A percentile compares a stretch with the other conserved stretches of the same genome.
These are phyloP conservation scores for Euphorbia peplus DNA, from an alignment of 345 rosid species.

Conservation along the genomic window DNA sequence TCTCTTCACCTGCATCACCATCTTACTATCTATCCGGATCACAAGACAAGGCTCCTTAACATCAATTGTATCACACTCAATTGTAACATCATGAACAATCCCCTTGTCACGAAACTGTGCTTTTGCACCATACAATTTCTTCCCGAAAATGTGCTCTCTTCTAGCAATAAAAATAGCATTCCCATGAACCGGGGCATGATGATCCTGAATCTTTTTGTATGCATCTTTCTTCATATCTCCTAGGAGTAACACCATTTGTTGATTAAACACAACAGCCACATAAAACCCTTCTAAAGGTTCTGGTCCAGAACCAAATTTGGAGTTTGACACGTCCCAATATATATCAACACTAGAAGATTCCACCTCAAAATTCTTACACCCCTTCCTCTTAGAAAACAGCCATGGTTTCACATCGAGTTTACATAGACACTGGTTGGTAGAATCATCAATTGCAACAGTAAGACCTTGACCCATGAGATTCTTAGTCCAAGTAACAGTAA, in stretches of 20 bases:
- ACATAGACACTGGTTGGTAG: conserved; percentile 58
- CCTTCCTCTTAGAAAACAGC: conserved; percentile 82
- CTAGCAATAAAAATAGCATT: conserved; percentile 57
- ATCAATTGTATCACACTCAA: conserved; percentile 72
- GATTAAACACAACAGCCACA: conserved; percentile 59
- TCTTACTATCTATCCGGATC: conserved; percentile 73
- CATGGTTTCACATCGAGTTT: conserved; percentile 88
- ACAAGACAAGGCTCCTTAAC: conserved; percentile 66
- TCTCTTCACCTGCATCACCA: conserved; percentile 71
- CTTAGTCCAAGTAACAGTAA: conserved; percentile 82
- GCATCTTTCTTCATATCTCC: conserved; percentile 89
- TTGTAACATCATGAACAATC: conserved; percentile 55
- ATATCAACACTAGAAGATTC: conserved; percentile 52
- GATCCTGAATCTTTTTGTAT: conserved; percentile 50
- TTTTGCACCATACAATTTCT: conserved; percentile 65
- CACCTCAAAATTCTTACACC: conserved; percentile 53
- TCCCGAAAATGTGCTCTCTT: conserved; percentile 81
- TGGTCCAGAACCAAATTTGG: conserved; percentile 79
- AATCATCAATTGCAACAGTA: conserved; percentile 64
- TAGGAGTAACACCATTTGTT: conserved; percentile 58
- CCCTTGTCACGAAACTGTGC: conserved; percentile 72
- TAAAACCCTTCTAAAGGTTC: conserved; percentile 75
- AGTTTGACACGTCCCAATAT: conserved; percentile 70
- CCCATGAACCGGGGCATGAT: conserved; percentile 26
- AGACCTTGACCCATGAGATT: conserved; percentile 85